Conservation (phyloP, 306 rosid species). For the Corylus avellana region DNA sequence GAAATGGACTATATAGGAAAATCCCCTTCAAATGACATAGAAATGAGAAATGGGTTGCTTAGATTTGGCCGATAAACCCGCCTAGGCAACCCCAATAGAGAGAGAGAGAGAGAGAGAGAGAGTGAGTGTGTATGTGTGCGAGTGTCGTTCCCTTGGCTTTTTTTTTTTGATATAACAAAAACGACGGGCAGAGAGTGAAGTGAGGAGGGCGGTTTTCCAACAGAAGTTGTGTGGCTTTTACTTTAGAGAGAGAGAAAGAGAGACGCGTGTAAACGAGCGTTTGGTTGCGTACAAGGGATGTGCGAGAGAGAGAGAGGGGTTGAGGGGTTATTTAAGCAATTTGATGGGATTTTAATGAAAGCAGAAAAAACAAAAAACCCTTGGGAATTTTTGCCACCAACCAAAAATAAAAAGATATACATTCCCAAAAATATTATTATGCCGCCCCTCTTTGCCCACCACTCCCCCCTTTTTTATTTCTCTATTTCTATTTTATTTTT, state of each 20-base stretch:
- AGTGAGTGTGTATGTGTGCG: background rate
- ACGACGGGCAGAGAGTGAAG: conserved; percentile 44
- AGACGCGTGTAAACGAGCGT: conserved; percentile 32
- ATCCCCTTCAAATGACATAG: conserved; percentile 45
- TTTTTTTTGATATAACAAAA: conserved; percentile 42
- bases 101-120: conserved; percentile 27
- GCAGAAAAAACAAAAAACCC: too few relatives aligned
- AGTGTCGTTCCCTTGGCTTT: conserved; percentile 10
- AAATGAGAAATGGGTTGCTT: conserved; percentile 41
- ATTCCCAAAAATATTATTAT: too few relatives aligned
- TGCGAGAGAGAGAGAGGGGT: too few relatives aligned
- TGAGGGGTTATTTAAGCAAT: too few relatives aligned
- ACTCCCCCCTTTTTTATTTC: too few relatives aligned
- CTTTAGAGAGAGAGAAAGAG: conserved; percentile 7
- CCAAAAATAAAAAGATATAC: too few relatives aligned
- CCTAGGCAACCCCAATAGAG: conserved; percentile 37
- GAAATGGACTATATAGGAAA: conserved; percentile 23
- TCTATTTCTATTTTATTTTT: too few relatives aligned
- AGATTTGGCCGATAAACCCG: conserved; percentile 59
- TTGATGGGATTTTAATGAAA: too few relatives aligned
- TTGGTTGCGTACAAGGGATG: background rate
- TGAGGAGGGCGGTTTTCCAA: conserved; percentile 42
- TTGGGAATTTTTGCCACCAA: too few relatives aligned
- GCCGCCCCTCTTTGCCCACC: too few relatives aligned
- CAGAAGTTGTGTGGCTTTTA: conserved; percentile 3